A percentile compares a stretch with the other conserved stretches of the same genome.
These are phyloP conservation scores for Chenopodium album DNA, from an alignment of 148 eudicot genomes.

Conservation along the genomic window DNA sequence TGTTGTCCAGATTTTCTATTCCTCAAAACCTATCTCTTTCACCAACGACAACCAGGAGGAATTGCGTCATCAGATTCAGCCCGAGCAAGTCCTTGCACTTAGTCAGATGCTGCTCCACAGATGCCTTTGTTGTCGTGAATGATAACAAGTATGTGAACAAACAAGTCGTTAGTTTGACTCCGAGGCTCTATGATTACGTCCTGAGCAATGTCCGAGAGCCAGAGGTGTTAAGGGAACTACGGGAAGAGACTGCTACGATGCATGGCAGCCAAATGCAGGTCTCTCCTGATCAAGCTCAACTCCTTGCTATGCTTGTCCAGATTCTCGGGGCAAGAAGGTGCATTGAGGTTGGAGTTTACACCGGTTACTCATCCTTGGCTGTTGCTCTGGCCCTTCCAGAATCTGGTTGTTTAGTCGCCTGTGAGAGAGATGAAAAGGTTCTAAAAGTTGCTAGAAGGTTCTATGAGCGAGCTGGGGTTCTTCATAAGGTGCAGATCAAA, in stretches of 20 bases:
- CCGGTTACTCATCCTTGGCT: conserved; percentile 86
- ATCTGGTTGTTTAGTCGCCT: conserved; percentile 77
- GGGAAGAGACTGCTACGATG: conserved; percentile 84
- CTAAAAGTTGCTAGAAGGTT: conserved; percentile 78
- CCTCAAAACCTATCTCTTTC: conserved; percentile 1
- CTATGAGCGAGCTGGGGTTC: conserved; percentile 84
- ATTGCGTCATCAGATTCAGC: background rate
- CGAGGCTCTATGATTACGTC: conserved; percentile 76
- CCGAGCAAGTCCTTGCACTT: conserved; percentile 11
- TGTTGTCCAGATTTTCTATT: background rate
- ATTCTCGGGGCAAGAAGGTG: conserved; percentile 83
- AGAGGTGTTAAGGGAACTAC: conserved; percentile 60
- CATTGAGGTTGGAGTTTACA: conserved; percentile 93
- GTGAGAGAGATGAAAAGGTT: conserved; percentile 68
- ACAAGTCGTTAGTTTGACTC: conserved; percentile 68
- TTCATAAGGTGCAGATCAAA: conserved; percentile 72
- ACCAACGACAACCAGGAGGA: background rate
- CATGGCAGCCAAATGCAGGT: conserved; percentile 95
- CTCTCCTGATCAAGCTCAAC: conserved; percentile 96
- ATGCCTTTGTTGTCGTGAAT: conserved; percentile 38
- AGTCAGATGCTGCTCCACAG: conserved; percentile 27
- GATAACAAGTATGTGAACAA: conserved; percentile 64
- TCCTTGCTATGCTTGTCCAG: conserved; percentile 87
- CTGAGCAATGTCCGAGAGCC: conserved; percentile 78
- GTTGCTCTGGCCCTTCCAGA: conserved; percentile 89